Percentiles rank a stretch among this genome's conserved stretches.
These are phyloP conservation scores for Phylloporus arenicola DNA, from an alignment of 768 basidiomycete species.

Conservation along the genomic window DNA sequence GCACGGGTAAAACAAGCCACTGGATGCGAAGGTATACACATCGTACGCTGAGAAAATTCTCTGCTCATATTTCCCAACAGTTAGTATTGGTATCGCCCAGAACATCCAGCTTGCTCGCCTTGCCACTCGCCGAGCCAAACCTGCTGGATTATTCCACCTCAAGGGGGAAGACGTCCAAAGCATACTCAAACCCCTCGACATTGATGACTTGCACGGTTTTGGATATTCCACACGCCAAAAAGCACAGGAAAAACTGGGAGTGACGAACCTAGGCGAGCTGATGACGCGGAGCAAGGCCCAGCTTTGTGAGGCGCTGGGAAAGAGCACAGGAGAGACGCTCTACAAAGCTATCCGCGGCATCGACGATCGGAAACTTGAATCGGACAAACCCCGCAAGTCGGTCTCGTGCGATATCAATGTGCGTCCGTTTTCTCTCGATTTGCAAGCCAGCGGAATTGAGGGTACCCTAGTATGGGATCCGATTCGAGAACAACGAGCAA, in stretches of 20 bases:
- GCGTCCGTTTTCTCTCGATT: slow-evolving; percentile 27
- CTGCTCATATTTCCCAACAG: slow-evolving; percentile 34
- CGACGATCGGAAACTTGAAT: slow-evolving; percentile 74
- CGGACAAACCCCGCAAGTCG: slow-evolving; percentile 81
- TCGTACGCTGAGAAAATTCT: neutral
- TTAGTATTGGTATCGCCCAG: slow-evolving; percentile 86
- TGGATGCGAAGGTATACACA: slow-evolving; percentile 66
- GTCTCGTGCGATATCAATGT: slow-evolving; percentile 96
- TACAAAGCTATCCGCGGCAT: slow-evolving; percentile 81
- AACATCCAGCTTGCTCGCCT: slow-evolving; percentile 92
- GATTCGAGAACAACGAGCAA: slow-evolving; percentile 79
- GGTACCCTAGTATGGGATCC: slow-evolving; percentile 77
- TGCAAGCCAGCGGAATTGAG: neutral
- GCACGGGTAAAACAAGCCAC: slow-evolving; percentile 72
- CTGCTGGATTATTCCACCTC: slow-evolving; percentile 81
- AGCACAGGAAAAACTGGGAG: slow-evolving; percentile 72
- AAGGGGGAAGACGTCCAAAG: slow-evolving; percentile 43
- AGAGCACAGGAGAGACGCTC: slow-evolving; percentile 75
- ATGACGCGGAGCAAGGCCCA: slow-evolving; percentile 54
- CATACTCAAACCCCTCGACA: slow-evolving; percentile 62
- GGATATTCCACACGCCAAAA: slow-evolving; percentile 73
- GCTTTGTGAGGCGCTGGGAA: slow-evolving; percentile 73
- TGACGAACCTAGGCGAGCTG: slow-evolving; percentile 64
- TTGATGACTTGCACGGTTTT: slow-evolving; percentile 84
- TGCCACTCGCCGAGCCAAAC: slow-evolving; percentile 88